Percentiles rank a stretch among this genome's conserved stretches.
Conservation (phyloP, 129 eudicot genomes). For the Flaveria robusta region DNA sequence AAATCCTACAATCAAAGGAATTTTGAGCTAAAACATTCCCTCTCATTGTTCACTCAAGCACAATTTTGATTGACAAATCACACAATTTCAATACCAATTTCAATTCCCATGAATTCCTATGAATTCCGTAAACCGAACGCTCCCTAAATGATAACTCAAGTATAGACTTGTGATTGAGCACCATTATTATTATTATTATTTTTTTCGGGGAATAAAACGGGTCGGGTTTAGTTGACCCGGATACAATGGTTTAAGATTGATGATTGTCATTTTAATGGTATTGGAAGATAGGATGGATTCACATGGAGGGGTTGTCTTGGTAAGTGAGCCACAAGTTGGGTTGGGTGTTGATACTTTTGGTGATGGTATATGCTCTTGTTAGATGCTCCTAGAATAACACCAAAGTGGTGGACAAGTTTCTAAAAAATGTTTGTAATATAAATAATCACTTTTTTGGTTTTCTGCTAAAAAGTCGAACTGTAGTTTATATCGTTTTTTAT, state of each 20-base stretch:
- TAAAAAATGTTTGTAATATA: too few species aligned
- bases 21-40: too few species aligned
- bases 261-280: neutral
- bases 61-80: too few species aligned
- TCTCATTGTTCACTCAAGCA: too few species aligned
- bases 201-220: constrained; percentile 22
- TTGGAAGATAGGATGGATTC: neutral
- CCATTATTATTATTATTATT: neutral
- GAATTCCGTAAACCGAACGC: too few species aligned
- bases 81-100: too few species aligned
- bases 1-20: too few species aligned
- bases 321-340: constrained; percentile 10
- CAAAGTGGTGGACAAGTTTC: neutral
- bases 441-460: too few species aligned
- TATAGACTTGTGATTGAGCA: constrained; percentile 16
- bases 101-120: too few species aligned
- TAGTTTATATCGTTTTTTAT: too few species aligned
- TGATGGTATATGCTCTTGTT: constrained; percentile 12
- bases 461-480: too few species aligned
- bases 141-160: neutral
- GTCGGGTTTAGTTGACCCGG: constrained; percentile 1
- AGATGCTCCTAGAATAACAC: constrained; percentile 1
- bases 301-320: neutral
- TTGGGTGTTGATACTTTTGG: constrained; percentile 2
- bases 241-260: neutral